These are phyloP conservation scores for Mycena metata DNA, from an alignment of 768 basidiomycete genomes.

Conservation along the genomic window DNA sequence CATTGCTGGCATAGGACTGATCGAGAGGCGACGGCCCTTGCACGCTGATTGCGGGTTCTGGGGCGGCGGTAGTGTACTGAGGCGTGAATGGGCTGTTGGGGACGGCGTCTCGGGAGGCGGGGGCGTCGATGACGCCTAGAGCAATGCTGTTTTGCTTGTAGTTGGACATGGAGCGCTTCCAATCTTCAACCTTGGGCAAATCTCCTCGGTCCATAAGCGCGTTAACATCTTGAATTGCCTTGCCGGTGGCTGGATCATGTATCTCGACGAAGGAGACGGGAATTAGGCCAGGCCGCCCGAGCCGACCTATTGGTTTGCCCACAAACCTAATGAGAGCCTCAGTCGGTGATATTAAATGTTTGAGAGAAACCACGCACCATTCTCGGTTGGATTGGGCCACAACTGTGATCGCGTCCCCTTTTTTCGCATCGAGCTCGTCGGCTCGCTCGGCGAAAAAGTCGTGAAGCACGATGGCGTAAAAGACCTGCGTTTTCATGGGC, in stretches of 20 bases:
- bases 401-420: slow-evolving; percentile 94
- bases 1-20: slow-evolving; percentile 38
- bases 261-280: slow-evolving; percentile 98
- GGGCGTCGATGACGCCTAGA: slow-evolving; percentile 88
- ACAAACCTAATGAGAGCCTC: no score
- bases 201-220: slow-evolving; percentile 88
- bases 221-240: slow-evolving; percentile 80
- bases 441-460: slow-evolving; percentile 96
- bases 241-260: slow-evolving; percentile 90
- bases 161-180: slow-evolving; percentile 94
- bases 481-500: slow-evolving; percentile 69
- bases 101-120: slow-evolving; percentile 57
- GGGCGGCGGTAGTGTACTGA: slow-evolving; percentile 38
- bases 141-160: slow-evolving; percentile 98
- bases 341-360: slow-evolving; percentile 47
- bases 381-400: slow-evolving; percentile 99
- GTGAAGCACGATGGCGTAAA: slow-evolving; percentile 95
- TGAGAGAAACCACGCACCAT: slow-evolving; percentile 92
- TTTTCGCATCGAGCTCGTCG: slow-evolving; percentile 95
- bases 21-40: slow-evolving; percentile 49
- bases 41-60: slow-evolving; percentile 40
- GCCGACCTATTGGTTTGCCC: slow-evolving; percentile 80
- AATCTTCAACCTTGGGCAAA: slow-evolving; percentile 97
- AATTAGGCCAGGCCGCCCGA: slow-evolving; percentile 96
- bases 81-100: slow-evolving; percentile 57